phyloP scores from a whole-genome alignment of 441 rosid species.

The Dalechampia spathulata region DNA sequence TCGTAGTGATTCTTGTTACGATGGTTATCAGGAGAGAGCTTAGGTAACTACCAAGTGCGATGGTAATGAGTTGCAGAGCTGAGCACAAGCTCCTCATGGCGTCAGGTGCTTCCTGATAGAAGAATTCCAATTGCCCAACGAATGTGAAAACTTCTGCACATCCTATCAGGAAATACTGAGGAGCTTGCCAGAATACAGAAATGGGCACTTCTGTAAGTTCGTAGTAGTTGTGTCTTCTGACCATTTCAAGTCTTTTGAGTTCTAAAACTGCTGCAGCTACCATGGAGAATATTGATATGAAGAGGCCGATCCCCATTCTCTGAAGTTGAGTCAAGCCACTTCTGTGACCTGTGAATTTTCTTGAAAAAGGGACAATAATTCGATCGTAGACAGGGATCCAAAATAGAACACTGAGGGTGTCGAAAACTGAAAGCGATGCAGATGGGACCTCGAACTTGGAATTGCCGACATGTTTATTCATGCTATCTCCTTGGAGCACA shows the following conservation, averaged over 20 bases:
- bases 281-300: constrained; percentile 29
- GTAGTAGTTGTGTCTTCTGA: constrained; percentile 24
- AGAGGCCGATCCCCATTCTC: constrained; percentile 34
- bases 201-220: constrained; percentile 17
- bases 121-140: constrained; percentile 30
- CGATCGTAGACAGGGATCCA: constrained; percentile 29
- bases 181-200: constrained; percentile 35
- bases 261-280: constrained; percentile 25
- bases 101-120: constrained; percentile 38
- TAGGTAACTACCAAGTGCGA: constrained; percentile 28
- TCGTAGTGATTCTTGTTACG: constrained; percentile 19
- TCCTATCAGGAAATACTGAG: constrained; percentile 32
- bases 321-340: constrained; percentile 33
- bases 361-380: constrained; percentile 20
- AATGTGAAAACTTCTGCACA: constrained; percentile 38
- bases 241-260: constrained; percentile 16
- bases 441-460: constrained; percentile 23
- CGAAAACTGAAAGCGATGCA: constrained; percentile 30
- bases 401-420: constrained; percentile 30
- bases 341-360: constrained; percentile 22
- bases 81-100: constrained; percentile 35
- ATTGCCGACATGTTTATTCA: constrained; percentile 24
- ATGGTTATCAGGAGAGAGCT: constrained; percentile 28
- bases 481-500: constrained; percentile 25
- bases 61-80: constrained; percentile 27